Evolutionary conservation across 2,329 filamentous ascomycete species (phyloP).

Genomic region (Kalmusia sp.): DNA sequence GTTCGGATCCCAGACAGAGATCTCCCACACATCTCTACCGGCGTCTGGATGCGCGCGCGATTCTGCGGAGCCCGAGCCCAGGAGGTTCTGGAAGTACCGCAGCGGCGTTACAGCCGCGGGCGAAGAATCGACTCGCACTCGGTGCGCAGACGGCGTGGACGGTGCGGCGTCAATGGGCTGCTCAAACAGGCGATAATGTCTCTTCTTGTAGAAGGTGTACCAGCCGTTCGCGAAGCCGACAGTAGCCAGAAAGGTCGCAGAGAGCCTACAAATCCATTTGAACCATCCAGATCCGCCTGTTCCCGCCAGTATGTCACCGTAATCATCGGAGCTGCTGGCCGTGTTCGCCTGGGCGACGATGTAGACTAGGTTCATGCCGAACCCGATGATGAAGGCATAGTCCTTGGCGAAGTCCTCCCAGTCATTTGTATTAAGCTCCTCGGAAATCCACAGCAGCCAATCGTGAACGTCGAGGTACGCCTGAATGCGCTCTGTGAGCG

Average conservation of each 20-base stretch:
- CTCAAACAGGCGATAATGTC: constrained; percentile 91
- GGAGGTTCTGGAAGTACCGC: constrained; percentile 73
- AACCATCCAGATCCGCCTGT: constrained; percentile 68
- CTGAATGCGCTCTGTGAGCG: constrained; percentile 81
- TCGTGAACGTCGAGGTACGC: constrained; percentile 86
- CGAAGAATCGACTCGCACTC: constrained; percentile 87
- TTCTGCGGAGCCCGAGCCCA: constrained; percentile 71
- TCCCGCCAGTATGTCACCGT: constrained; percentile 83
- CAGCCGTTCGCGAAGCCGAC: constrained; percentile 78
- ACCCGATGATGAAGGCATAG: constrained; percentile 76
- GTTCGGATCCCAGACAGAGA: constrained; percentile 91
- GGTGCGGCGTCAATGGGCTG: constrained; percentile 78
- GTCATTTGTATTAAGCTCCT: constrained; percentile 89
- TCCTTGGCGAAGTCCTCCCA: constrained; percentile 80
- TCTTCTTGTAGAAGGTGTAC: constrained; percentile 81
- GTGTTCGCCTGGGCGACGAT: constrained; percentile 81
- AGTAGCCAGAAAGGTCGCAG: constrained; percentile 72
- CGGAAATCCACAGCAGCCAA: constrained; percentile 86
- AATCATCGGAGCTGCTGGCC: constrained; percentile 55
- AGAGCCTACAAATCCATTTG: constrained; percentile 68
- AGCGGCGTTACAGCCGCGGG: constrained; percentile 80
- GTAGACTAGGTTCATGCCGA: constrained; percentile 80
- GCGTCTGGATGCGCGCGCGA: constrained; percentile 84
- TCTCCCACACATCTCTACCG: constrained; percentile 89
- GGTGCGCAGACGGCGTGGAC: constrained; percentile 82